Base-by-base conservation (phyloP, 2,329 filamentous ascomycete species). In the Westerdykella sp. region DNA sequence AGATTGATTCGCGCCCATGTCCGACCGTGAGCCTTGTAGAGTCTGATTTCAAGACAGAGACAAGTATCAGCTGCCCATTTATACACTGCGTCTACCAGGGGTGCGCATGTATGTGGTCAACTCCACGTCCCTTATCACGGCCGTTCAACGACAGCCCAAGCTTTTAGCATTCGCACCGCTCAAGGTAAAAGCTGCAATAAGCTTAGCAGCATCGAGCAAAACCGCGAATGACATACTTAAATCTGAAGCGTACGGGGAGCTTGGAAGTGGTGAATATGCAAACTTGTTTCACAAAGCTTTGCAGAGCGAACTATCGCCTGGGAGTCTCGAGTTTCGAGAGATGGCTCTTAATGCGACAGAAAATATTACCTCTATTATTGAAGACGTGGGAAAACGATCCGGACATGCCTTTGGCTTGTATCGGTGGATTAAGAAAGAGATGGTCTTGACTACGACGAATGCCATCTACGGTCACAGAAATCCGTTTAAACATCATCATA, bases 21-120 rank as follows among this genome's bases (percentile, higher is more conserved):
- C 23, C 23, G 23, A n/a, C 23, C 5, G 23, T 25, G 23, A 5
- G 10, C 5, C 23, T 25, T 25, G 5, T 25, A 25, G 23, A 25
- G 10, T 5, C 23, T 25, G 10, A 25, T 25, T 5, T 5, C 23
- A 10, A 25, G 23, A 25, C 10, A 42, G 40, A 13, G 41, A 42
- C n/a, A 28, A 15, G n/a, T 42, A 43, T 12, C 16, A 45, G 13
- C 16, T 47, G 2, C 66, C 68, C 1, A 67, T 70, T 35, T 69
- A 66, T 42, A 70, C 65, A 6, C 45, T 72, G 37, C 34, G 53
- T 5, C 44, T 71, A 4, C 62, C 63, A 2, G 63, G 65, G 1
- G 50, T 58, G 31, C 67, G 66, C 46, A 57, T 69, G 43, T 70
- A 70, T 31, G 53, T 70, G 5, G 56, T 69, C 10, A 66, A 60